These are phyloP conservation scores for Canavalia ensiformis DNA, from an alignment of 306 rosid genomes.

Conservation along the genomic window DNA sequence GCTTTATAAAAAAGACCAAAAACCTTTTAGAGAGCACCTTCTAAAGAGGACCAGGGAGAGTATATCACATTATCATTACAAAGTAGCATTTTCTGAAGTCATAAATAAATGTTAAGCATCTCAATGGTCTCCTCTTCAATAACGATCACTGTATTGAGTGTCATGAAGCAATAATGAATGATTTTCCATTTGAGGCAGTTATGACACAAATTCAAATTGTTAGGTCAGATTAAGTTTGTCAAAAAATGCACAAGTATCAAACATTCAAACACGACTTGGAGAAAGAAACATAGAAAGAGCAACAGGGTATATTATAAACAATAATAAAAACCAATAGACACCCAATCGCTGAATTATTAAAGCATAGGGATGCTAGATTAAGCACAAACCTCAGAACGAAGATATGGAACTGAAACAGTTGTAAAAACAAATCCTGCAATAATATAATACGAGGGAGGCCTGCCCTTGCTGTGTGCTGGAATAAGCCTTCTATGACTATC, in stretches of 20 bases:
- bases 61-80: too few species aligned
- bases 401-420: slow-evolving; percentile 93
- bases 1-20: too few species aligned
- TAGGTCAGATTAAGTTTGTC: slow-evolving; percentile 22
- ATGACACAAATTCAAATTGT: slow-evolving; percentile 18
- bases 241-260: neutral
- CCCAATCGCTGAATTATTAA: slow-evolving; percentile 10
- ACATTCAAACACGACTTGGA: slow-evolving; percentile 7
- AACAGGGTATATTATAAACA: slow-evolving; percentile 19
- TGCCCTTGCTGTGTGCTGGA: slow-evolving; percentile 93
- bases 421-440: slow-evolving; percentile 94
- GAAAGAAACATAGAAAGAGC: slow-evolving; percentile 11
- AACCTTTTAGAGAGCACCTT: too few species aligned
- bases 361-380: slow-evolving; percentile 31
- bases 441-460: slow-evolving; percentile 93
- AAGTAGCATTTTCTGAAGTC: neutral
- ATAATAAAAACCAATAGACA: slow-evolving; percentile 27
- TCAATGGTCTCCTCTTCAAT: slow-evolving; percentile 26
- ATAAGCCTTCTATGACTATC: slow-evolving; percentile 78
- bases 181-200: slow-evolving; percentile 15
- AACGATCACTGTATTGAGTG: neutral
- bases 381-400: slow-evolving; percentile 92
- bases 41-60: too few species aligned
- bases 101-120: neutral
- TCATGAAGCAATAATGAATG: slow-evolving; percentile 26